These are phyloP conservation scores for Canna indica DNA, from an alignment of 176 grass and related monocot species.

Conservation along the genomic window DNA sequence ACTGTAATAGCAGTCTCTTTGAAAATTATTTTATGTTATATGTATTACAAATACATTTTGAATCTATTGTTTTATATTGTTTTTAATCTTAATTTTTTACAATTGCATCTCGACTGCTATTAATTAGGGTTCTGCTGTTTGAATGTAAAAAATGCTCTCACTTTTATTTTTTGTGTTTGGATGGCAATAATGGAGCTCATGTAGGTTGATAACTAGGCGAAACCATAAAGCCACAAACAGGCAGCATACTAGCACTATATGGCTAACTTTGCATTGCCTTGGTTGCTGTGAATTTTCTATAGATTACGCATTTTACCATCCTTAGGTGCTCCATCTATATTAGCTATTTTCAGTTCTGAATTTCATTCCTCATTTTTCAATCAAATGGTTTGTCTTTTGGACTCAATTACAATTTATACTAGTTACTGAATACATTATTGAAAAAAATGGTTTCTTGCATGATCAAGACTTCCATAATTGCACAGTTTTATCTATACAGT, in stretches of 20 bases:
- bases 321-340: neutral
- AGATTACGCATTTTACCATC: neutral
- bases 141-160: slow-evolving; percentile 1
- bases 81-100: neutral
- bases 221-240: neutral
- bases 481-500: neutral
- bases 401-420: neutral
- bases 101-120: neutral
- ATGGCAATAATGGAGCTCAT: neutral
- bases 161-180: neutral
- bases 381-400: neutral
- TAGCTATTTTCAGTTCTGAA: neutral
- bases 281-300: neutral
- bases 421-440: neutral
- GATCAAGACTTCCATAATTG: neutral
- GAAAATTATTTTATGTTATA: neutral
- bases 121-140: neutral
- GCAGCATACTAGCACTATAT: neutral
- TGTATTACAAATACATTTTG: neutral
- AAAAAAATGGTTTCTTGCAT: neutral
- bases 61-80: neutral
- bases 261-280: neutral
- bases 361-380: neutral
- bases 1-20: neutral
- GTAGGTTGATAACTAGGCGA: neutral